Base-by-base conservation (phyloP, 768 basidiomycete genomes). In the Exidia glandulosa region DNA sequence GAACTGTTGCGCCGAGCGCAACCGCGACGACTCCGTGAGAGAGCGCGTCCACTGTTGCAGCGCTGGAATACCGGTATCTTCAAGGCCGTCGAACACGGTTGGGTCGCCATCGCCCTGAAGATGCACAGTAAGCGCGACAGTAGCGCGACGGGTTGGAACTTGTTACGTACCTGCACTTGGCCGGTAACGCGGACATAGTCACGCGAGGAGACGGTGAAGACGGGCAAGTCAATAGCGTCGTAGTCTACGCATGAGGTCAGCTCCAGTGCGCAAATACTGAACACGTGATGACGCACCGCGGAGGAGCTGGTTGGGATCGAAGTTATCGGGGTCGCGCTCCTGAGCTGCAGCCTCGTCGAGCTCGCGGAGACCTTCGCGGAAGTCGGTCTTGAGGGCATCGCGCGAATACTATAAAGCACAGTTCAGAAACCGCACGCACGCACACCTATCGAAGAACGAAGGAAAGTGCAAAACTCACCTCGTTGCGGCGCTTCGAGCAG, bases 41-140 rank as follows among this genome's bases (percentile, higher is more conserved):
- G 71, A 65, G 54, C 82, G 80, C 63, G 82, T 84, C 83, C 82
- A 84, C 56, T 73, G 60, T 64, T 81, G 83, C 2, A 86, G 70
- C 7, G 71, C 79, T 4, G 83, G 83, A 45, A 85, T 77, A 3
- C 80, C 79, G 5, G 81, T 83, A 61, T 84, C 78, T 10, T 75
- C 67, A n/a, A 74, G 64, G 59, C 78, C 75, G 45, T 77, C 73
- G 69, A 83, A 84, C 64, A 81, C 83, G 0, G 77, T 68, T 1
- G 82, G 76, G 27, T 78, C 77, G 14, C 83, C 83, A 59, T 86
- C 83, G 30, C 83, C 83, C 65, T 78, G 78, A 30, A 82, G 77
- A 71, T 84, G 81, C 14, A 77, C 82, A 82, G 57, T 14, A 33
- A 29, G 60, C n/a, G 25, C 32, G n/a, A 56, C 19, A 36, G 32